These are phyloP conservation scores for Chlorophyllum brunneum DNA, from an alignment of 768 basidiomycete genomes.

Conservation along the genomic window DNA sequence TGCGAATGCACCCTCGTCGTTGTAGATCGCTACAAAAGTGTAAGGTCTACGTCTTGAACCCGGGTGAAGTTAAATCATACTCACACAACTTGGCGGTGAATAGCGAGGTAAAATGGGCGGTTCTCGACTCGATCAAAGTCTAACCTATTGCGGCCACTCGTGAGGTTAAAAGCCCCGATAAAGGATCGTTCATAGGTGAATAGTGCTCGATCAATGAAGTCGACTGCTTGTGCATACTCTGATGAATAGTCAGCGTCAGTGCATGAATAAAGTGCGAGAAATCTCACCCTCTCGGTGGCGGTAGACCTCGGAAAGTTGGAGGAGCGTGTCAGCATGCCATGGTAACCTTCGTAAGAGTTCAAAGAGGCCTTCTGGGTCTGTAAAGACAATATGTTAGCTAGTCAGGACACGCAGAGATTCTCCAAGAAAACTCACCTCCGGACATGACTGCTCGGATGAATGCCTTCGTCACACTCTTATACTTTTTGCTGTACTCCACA, in stretches of 20 bases:
- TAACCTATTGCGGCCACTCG: slow-evolving; percentile 74
- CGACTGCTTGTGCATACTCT: slow-evolving; percentile 84
- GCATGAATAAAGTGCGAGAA: too few relatives aligned
- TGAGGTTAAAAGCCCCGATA: slow-evolving; percentile 82
- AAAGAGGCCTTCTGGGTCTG: slow-evolving; percentile 79
- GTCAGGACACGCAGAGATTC: background rate
- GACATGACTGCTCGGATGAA: slow-evolving; percentile 81
- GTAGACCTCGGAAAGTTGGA: slow-evolving; percentile 83
- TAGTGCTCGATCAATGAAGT: slow-evolving; percentile 88
- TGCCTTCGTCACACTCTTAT: slow-evolving; percentile 73
- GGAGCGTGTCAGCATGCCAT: slow-evolving; percentile 90
- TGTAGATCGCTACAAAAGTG: slow-evolving; percentile 61
- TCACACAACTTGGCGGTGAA: slow-evolving; percentile 81
- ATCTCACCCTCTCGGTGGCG: slow-evolving; percentile 79
- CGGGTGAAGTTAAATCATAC: slow-evolving; percentile 20
- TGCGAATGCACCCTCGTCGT: slow-evolving; percentile 84
- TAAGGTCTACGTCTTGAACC: background rate
- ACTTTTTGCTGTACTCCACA: slow-evolving; percentile 80
- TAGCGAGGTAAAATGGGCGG: slow-evolving; percentile 84
- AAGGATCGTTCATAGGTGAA: slow-evolving; percentile 93
- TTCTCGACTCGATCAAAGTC: slow-evolving; percentile 93
- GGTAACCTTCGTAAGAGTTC: slow-evolving; percentile 72
- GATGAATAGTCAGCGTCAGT: background rate
- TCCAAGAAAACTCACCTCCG: slow-evolving; percentile 53
- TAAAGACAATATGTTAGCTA: background rate